Base-by-base conservation (phyloP, 306 rosid species). In the cucumber (Cucumis sativus) region DNA sequence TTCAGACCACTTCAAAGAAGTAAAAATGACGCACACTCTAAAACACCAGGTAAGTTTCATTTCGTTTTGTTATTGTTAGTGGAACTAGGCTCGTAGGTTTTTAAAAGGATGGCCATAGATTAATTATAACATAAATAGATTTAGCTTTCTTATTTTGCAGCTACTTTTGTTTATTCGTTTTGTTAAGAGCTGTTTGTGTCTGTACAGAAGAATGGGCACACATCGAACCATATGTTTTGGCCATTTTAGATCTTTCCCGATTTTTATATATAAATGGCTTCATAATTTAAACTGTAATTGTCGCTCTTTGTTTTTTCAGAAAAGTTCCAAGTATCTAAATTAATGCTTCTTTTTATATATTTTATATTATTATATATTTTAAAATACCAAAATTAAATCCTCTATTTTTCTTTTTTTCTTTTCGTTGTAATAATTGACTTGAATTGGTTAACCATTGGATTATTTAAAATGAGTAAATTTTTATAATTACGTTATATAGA, bases 171-270 rank as follows among this genome's bases (percentile, higher is more conserved):
- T 69, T 69, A 69, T 69, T 69, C 75, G 75, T 69, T 69, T 69
- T 69, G 75, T 69, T 69, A 69, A 69, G 58, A 69, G 56, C 57
- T 69, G 75, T 69, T 69, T 69, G 17, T 68, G 75, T 69, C 57
- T 69, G 75, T 49, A 45, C 37, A 23, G n/a, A 45, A 69, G 75
- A 43, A 69, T 69, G 75, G 75, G 75, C 58, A 69, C 75, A 69
- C 39, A 21, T 45, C 6, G 39, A 69, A 47, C 17, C 58, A 45
- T 21, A 69, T 69, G 75, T 69, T 23, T 45, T 69, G 20, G 75
- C 20, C 75, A 69, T 69, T 69, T 66, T 66, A 66, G 73, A 66
- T 66, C 73, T 66, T 69, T 69, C 75, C 57, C 20, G 75, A 69
- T 35, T 18, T 64, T 3, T 64, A 16, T 54, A 17, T 23, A 62